Evolutionary conservation across 2,329 filamentous ascomycete species (phyloP), one percentile per base, ranked within the genome.

Genomic region (Aspergillus sp.): DNA sequence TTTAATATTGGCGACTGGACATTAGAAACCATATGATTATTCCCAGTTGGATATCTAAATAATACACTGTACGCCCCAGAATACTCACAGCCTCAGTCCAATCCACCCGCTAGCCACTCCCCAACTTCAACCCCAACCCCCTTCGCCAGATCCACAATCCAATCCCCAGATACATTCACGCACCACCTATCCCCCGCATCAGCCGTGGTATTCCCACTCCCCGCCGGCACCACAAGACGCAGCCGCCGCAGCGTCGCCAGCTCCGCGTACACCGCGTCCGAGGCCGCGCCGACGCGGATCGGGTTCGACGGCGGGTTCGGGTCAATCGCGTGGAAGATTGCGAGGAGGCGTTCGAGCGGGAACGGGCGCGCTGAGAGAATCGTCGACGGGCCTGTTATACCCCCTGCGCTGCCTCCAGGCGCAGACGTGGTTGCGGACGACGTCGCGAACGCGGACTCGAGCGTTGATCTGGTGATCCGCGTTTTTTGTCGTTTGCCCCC

Each of bases 311-410:
- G 56, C 5, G 64, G 65, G 25, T 64, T 63, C 1, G 61, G 61
- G 29, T 68, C 60, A 13, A 69, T 61, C 8, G 64, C 64, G 27
- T 66, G 63, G 33, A 64, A 65, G 15, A 69, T 67, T 1, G 66
- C 66, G 6, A 68, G 44, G 2, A 68, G 44, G 1, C 66, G 55
- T 41, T 69, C 66, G 3, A 69, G 43, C 0, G 61, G 55, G 37
- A 69, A 69, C 0, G 65, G 53, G 3, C 56, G 59, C 3, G 58
- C 58, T 4, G 57, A 60, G 13, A 64, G 47, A 26, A 63, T 58
- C 0, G 57, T 60, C 3, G 59, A 59, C 10, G 57, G 54, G 1
- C 57, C 59, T 4, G 49, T 57, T 26, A 55, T 57, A n/a, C n/a
- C n/a, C 22, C 51, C 56, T 10, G 45, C 44, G 17, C 40, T 49